A percentile compares a stretch with the other conserved stretches of the same genome.
Evolutionary conservation across 495 filamentous ascomycete genomes (phyloP).

Genomic region (Venustampulla echinocandica): DNA sequence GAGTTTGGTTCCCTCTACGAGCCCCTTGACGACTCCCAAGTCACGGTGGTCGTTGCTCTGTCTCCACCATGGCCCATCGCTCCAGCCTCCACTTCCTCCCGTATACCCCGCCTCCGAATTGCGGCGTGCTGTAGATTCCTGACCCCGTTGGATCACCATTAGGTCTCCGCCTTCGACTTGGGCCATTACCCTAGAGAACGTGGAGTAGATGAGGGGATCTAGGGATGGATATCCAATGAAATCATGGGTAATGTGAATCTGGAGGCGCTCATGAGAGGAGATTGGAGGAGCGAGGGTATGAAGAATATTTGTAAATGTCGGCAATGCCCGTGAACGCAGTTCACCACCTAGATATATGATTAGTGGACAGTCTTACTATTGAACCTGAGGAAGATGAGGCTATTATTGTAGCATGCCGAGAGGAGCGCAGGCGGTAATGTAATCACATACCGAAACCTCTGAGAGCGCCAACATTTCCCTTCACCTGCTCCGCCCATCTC

Average conservation of each 20-base stretch:
- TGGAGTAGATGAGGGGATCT: constrained; percentile 83
- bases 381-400: too few species aligned
- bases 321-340: constrained; percentile 77
- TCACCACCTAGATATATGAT: constrained; percentile 61
- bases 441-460: constrained; percentile 61
- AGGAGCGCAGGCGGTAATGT: background rate
- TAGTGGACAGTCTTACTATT: too few species aligned
- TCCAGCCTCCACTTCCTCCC: constrained; percentile 59
- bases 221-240: constrained; percentile 88
- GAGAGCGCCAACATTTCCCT: constrained; percentile 79
- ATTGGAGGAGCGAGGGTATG: constrained; percentile 95
- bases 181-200: constrained; percentile 94
- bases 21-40: constrained; percentile 69
- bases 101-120: constrained; percentile 50
- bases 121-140: constrained; percentile 56
- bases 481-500: constrained; percentile 90
- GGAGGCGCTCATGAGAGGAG: constrained; percentile 91
- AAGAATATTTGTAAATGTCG: constrained; percentile 89
- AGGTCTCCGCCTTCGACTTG: constrained; percentile 97
- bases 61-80: constrained; percentile 94
- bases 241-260: constrained; percentile 97
- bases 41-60: constrained; percentile 59
- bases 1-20: constrained; percentile 82
- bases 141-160: constrained; percentile 89
- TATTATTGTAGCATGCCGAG: too few species aligned